Percentiles rank a stretch among this genome's conserved stretches.
Conservation (phyloP, 768 basidiomycete species). For the Tulasnella sp. region DNA sequence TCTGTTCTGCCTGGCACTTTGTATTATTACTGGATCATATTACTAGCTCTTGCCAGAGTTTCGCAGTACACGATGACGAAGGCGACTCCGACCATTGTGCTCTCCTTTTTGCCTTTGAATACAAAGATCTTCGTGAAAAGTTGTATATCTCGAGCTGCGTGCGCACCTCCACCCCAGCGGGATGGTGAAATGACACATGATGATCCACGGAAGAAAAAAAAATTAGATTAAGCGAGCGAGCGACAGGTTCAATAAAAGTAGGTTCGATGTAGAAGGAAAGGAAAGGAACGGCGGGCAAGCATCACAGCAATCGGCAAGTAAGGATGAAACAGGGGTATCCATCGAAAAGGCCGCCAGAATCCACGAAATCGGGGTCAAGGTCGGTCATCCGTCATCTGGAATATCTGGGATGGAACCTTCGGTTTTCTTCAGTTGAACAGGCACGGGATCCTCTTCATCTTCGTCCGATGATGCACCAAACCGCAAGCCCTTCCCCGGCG, state of each 20-base stretch:
- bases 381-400: slow-evolving; percentile 9
- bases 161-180: neutral
- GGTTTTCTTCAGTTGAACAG: neutral
- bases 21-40: neutral
- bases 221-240: slow-evolving; percentile 8
- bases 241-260: neutral
- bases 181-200: neutral
- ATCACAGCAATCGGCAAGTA: neutral
- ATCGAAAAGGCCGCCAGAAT: neutral
- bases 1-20: neutral
- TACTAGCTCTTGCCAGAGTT: neutral
- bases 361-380: neutral
- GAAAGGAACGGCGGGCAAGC: neutral
- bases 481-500: neutral
- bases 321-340: neutral
- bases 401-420: slow-evolving; percentile 13
- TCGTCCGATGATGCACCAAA: neutral
- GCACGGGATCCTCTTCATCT: neutral
- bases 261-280: neutral
- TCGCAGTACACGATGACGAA: slow-evolving; percentile 2
- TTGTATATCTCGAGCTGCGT: neutral
- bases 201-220: neutral
- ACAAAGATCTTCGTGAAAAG: neutral
- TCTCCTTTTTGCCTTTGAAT: neutral
- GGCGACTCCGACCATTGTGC: neutral